phyloP scores from a whole-genome alignment of 768 basidiomycete species.

The Trametes maxima region DNA sequence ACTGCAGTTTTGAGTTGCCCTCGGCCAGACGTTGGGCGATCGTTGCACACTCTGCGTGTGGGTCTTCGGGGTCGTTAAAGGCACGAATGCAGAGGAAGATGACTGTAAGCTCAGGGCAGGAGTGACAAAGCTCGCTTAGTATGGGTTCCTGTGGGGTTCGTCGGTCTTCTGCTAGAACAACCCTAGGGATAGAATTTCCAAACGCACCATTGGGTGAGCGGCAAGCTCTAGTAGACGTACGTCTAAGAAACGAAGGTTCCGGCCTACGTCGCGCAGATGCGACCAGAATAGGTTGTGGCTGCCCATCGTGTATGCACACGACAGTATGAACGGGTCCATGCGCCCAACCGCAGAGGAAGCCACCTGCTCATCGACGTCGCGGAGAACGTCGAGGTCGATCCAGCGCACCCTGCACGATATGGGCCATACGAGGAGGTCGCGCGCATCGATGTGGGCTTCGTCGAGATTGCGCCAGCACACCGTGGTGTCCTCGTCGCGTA shows the following conservation, averaged over 20 bases:
- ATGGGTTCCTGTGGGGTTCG: too few species aligned
- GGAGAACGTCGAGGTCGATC: slow-evolving; percentile 14
- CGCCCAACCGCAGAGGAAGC: slow-evolving; percentile 3
- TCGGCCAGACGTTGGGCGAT: background rate
- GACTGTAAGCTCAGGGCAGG: background rate
- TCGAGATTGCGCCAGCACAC: slow-evolving; percentile 7
- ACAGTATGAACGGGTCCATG: slow-evolving; percentile 8
- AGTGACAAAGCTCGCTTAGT: too few species aligned
- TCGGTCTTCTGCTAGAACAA: background rate
- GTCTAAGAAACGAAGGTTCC: slow-evolving; percentile 14
- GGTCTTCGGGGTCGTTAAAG: slow-evolving; percentile 2
- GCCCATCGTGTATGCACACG: slow-evolving; percentile 12
- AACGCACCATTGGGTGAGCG: background rate
- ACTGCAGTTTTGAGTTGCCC: background rate
- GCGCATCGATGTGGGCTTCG: slow-evolving; percentile 12
- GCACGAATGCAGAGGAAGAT: slow-evolving; percentile 16
- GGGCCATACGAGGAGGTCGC: slow-evolving; percentile 13
- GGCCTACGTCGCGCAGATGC: slow-evolving; percentile 3
- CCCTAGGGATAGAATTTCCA: background rate
- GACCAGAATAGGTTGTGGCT: slow-evolving; percentile 9
- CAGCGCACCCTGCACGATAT: slow-evolving; percentile 9
- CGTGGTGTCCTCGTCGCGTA: background rate
- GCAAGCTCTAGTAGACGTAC: slow-evolving; percentile 6
- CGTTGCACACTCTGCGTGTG: background rate
- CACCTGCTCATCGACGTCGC: background rate